phyloP scores from a whole-genome alignment of 2,329 filamentous ascomycete species.

The Nemania abortiva region DNA sequence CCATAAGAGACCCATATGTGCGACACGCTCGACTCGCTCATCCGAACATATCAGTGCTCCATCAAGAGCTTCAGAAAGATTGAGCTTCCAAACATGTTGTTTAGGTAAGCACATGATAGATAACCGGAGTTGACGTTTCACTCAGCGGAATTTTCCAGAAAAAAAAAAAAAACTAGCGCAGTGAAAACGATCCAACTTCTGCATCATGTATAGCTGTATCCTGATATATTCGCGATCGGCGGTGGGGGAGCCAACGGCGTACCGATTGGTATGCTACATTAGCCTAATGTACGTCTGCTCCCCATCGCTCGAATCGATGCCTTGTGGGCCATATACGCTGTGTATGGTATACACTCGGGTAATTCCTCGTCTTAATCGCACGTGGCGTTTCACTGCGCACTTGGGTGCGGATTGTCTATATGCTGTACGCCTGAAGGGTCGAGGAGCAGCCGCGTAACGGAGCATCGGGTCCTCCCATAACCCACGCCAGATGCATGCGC shows the following conservation, averaged over 20 bases:
- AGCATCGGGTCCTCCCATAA: conserved; percentile 16
- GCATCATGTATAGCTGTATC: conserved; percentile 1
- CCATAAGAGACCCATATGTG: too few species aligned
- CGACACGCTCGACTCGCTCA: too few species aligned
- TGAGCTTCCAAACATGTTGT: too few species aligned
- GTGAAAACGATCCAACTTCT: background rate
- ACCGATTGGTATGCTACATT: conserved; percentile 14
- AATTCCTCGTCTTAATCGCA: conserved; percentile 7
- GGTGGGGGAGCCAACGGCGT: background rate
- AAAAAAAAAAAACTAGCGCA: background rate
- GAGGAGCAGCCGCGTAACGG: background rate
- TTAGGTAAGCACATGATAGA: background rate
- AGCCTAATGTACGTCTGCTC: conserved; percentile 24
- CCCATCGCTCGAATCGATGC: background rate
- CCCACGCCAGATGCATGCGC: background rate
- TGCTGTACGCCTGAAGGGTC: background rate
- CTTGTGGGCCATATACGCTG: background rate
- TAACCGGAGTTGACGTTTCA: background rate
- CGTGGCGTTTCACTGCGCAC: conserved; percentile 1
- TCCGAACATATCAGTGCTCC: too few species aligned
- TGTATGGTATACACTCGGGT: background rate
- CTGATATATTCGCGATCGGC: conserved; percentile 8
- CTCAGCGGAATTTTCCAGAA: background rate
- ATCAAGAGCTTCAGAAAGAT: too few species aligned
- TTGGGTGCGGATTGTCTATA: conserved; percentile 1